phyloP scores from a whole-genome alignment of 208 protist genomes.

The Wallacemonas rigidus region DNA sequence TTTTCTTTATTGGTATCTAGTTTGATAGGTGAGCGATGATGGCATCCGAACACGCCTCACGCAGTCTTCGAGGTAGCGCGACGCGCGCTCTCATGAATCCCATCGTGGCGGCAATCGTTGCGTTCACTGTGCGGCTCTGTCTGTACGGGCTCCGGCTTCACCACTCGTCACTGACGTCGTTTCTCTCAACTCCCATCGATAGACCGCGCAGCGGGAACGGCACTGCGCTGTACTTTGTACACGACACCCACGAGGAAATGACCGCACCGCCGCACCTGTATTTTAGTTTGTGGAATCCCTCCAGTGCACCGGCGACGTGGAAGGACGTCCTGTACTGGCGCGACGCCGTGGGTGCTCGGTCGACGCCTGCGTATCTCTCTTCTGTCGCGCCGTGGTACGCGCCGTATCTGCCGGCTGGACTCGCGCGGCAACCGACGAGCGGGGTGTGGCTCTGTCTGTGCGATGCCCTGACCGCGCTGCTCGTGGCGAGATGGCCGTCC shows the following conservation, averaged over 20 bases:
- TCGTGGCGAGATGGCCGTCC: slow-evolving; percentile 60
- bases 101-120: slow-evolving; percentile 16
- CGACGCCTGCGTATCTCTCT: slow-evolving; percentile 32
- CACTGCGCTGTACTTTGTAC: slow-evolving; percentile 11
- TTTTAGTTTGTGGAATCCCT: slow-evolving; percentile 42
- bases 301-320: slow-evolving; percentile 58
- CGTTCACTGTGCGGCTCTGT: slow-evolving; percentile 19
- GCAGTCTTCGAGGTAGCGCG: neutral
- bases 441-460: slow-evolving; percentile 50
- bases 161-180: slow-evolving; percentile 1
- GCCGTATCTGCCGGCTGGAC: slow-evolving; percentile 43
- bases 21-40: no score
- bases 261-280: slow-evolving; percentile 25
- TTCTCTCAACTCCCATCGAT: slow-evolving; percentile 1
- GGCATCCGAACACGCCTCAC: neutral
- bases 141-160: slow-evolving; percentile 8
- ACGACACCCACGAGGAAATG: slow-evolving; percentile 14
- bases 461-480: slow-evolving; percentile 57
- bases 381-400: slow-evolving; percentile 65
- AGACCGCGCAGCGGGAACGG: neutral
- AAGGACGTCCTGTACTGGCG: slow-evolving; percentile 67
- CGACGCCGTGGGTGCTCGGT: slow-evolving; percentile 25
- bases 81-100: slow-evolving; percentile 11
- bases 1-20: no score
- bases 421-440: slow-evolving; percentile 32